A percentile compares a stretch with the other conserved stretches of the same genome.
These are phyloP conservation scores for Royoungia palumana DNA, from an alignment of 768 basidiomycete species.

Conservation along the genomic window DNA sequence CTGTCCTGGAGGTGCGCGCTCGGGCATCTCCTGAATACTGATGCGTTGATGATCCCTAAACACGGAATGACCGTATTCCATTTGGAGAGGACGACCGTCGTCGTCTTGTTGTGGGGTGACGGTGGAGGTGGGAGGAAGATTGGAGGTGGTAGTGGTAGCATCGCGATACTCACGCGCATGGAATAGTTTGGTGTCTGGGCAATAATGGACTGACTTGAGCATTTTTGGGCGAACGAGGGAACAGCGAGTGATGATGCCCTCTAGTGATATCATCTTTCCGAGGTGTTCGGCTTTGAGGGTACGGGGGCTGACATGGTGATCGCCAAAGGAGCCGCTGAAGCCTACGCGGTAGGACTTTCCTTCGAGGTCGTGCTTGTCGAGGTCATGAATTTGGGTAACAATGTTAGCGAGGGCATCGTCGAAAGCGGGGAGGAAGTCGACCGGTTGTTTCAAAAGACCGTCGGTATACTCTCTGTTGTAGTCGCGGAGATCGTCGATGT, in stretches of 20 bases:
- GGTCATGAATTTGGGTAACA: slow-evolving; percentile 70
- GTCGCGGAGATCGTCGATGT: slow-evolving; percentile 93
- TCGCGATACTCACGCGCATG: slow-evolving; percentile 91
- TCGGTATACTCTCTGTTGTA: slow-evolving; percentile 85
- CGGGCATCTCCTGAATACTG: slow-evolving; percentile 99
- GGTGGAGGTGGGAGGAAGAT: slow-evolving; percentile 79
- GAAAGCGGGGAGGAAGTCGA: slow-evolving; percentile 83
- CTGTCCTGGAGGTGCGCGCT: slow-evolving; percentile 96
- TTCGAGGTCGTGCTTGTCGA: slow-evolving; percentile 76
- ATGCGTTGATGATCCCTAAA: slow-evolving; percentile 97
- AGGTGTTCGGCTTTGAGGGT: slow-evolving; percentile 86
- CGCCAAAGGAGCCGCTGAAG: slow-evolving; percentile 94
- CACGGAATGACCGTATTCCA: slow-evolving; percentile 87
- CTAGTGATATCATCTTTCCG: slow-evolving; percentile 93
- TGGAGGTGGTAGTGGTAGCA: slow-evolving; percentile 82
- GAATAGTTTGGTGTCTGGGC: slow-evolving; percentile 80
- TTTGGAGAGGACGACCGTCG: slow-evolving; percentile 80
- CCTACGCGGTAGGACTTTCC: slow-evolving; percentile 85
- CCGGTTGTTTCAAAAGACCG: slow-evolving; percentile 85
- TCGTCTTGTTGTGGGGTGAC: slow-evolving; percentile 91
- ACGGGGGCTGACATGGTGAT: slow-evolving; percentile 95
- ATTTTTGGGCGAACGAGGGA: slow-evolving; percentile 98
- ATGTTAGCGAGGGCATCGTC: slow-evolving; percentile 78
- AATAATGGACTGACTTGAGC: slow-evolving; percentile 95
- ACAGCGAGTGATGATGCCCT: slow-evolving; percentile 97